Percentiles rank a stretch among this genome's conserved stretches.
These are phyloP conservation scores for Sindora glabra DNA, from an alignment of 306 rosid species.

Conservation along the genomic window DNA sequence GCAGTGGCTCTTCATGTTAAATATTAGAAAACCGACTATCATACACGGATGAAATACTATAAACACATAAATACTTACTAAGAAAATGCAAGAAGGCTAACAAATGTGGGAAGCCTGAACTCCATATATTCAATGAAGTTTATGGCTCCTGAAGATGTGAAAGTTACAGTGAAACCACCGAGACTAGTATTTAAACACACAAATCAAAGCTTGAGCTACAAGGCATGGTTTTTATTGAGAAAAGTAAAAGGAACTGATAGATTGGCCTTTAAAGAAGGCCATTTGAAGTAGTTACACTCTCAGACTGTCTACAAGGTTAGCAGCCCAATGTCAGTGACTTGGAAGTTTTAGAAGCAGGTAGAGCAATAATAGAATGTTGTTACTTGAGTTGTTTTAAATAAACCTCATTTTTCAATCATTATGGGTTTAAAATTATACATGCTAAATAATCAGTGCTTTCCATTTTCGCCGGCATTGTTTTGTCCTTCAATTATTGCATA, in stretches of 20 bases:
- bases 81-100: slow-evolving; percentile 44
- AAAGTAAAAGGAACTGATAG: slow-evolving; percentile 26
- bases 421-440: too few species aligned
- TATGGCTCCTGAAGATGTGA: slow-evolving; percentile 56
- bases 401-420: background rate
- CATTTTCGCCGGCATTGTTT: background rate
- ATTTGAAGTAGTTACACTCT: slow-evolving; percentile 61
- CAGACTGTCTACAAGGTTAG: slow-evolving; percentile 51
- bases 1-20: too few species aligned
- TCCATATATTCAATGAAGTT: slow-evolving; percentile 67
- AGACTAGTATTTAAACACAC: slow-evolving; percentile 33
- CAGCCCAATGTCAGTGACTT: slow-evolving; percentile 80
- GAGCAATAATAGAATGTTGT: background rate
- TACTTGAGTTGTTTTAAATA: background rate
- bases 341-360: slow-evolving; percentile 35
- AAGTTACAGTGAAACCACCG: slow-evolving; percentile 62
- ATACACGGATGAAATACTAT: too few species aligned
- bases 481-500: background rate
- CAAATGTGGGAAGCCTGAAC: slow-evolving; percentile 65
- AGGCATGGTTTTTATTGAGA: slow-evolving; percentile 51
- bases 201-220: slow-evolving; percentile 55
- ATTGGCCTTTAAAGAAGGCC: slow-evolving; percentile 50
- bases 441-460: too few species aligned
- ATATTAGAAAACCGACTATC: too few species aligned
- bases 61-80: too few species aligned